A percentile compares a stretch with the other conserved stretches of the same genome.
Conservation (phyloP, 306 rosid genomes). For the Rubus parviflorus region DNA sequence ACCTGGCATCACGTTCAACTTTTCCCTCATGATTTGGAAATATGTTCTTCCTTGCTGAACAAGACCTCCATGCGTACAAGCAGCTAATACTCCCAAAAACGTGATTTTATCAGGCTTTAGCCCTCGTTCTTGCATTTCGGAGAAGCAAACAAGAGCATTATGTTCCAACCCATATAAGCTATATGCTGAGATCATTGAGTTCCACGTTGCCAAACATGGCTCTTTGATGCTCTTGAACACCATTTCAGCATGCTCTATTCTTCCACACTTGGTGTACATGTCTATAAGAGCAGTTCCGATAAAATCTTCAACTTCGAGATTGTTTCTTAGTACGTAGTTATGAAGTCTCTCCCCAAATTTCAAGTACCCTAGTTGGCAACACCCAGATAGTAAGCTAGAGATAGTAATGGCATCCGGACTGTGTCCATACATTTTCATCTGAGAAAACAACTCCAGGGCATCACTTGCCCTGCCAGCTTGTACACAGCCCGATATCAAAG, state of each 20-base stretch:
- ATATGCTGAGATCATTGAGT: slow-evolving; percentile 73
- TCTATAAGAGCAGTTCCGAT: slow-evolving; percentile 73
- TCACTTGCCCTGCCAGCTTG: slow-evolving; percentile 66
- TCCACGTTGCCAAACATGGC: slow-evolving; percentile 84
- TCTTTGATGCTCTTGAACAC: slow-evolving; percentile 51
- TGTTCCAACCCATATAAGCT: slow-evolving; percentile 63
- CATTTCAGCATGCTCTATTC: slow-evolving; percentile 63
- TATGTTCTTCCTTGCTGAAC: slow-evolving; percentile 48
- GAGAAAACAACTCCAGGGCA: slow-evolving; percentile 59
- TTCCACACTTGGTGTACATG: slow-evolving; percentile 84
- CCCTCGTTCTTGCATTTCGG: slow-evolving; percentile 51
- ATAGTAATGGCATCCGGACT: slow-evolving; percentile 64
- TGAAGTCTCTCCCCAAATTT: slow-evolving; percentile 62
- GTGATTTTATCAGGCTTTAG: slow-evolving; percentile 69
- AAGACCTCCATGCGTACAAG: slow-evolving; percentile 71
- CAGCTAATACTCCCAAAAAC: slow-evolving; percentile 67
- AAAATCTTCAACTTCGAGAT: slow-evolving; percentile 54
- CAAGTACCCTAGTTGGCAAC: slow-evolving; percentile 67
- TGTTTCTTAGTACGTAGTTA: slow-evolving; percentile 53
- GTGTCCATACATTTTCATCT: slow-evolving; percentile 55
- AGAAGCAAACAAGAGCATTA: slow-evolving; percentile 59
- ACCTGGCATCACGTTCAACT: slow-evolving; percentile 47
- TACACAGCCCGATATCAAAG: slow-evolving; percentile 73
- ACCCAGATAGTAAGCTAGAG: slow-evolving; percentile 67
- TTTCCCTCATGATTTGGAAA: slow-evolving; percentile 53